phyloP scores from a whole-genome alignment of 2,329 filamentous ascomycete species.

The Calycina herbarum region DNA sequence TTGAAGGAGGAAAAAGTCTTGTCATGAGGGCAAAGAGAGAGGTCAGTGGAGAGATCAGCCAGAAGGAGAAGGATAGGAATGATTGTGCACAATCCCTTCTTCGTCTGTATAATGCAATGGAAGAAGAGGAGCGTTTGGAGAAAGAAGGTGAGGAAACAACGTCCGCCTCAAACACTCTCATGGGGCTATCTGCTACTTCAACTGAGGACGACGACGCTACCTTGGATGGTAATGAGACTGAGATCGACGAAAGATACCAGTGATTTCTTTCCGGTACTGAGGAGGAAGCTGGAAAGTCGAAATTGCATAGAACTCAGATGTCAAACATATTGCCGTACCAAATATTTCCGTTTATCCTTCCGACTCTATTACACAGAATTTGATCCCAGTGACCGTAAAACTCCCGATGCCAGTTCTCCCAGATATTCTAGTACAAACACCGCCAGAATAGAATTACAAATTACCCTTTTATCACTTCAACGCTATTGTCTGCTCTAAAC shows the following conservation, averaged over 20 bases:
- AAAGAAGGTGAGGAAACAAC: background rate
- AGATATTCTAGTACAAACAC: background rate
- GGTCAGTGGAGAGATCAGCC: background rate
- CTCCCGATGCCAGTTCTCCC: background rate
- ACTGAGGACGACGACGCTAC: no score
- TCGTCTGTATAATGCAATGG: background rate
- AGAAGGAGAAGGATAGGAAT: background rate
- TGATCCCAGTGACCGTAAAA: background rate
- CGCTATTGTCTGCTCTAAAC: background rate
- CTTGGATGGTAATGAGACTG: background rate
- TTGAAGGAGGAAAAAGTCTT: no score
- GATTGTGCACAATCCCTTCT: no score
- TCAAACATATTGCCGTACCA: no score
- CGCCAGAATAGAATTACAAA: background rate
- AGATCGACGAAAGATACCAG: conserved; percentile 1
- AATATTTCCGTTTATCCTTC: no score
- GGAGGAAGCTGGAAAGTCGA: background rate
- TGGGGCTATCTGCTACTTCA: no score
- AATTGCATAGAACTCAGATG: no score
- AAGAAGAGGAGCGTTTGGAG: background rate
- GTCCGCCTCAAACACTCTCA: background rate
- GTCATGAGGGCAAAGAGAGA: no score
- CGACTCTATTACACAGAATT: background rate
- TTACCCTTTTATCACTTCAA: background rate
- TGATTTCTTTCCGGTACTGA: background rate